Percentiles rank a stretch among this genome's conserved stretches.
Conservation (phyloP, 768 basidiomycete species). For the Mycena galopus region DNA sequence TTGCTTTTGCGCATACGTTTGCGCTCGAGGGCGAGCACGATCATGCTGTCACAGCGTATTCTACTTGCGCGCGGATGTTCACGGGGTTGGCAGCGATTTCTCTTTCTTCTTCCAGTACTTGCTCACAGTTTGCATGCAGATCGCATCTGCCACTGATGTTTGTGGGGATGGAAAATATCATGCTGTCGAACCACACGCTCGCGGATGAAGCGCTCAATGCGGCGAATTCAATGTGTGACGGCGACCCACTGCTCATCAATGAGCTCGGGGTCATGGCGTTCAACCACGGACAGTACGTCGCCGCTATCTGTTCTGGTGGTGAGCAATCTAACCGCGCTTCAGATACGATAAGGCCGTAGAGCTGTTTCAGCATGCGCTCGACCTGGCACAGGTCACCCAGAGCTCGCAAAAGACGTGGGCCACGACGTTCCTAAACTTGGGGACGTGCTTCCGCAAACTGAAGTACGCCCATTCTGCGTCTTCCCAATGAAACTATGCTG, state of each 20-base stretch:
- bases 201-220: conserved; percentile 93
- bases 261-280: conserved; percentile 95
- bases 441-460: conserved; percentile 87
- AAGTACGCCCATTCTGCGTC: conserved; percentile 60
- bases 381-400: conserved; percentile 88
- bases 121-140: conserved; percentile 53
- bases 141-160: conserved; percentile 95
- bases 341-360: conserved; percentile 82
- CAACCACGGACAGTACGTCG: conserved; percentile 82
- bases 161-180: conserved; percentile 98
- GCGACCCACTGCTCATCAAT: conserved; percentile 91
- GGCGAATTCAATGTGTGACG: conserved; percentile 83
- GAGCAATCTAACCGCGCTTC: not conserved
- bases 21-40: conserved; percentile 98
- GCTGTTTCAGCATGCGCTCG: conserved; percentile 81
- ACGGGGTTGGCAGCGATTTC: conserved; percentile 75
- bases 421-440: conserved; percentile 92
- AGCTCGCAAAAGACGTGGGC: conserved; percentile 89
- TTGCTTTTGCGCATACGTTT: conserved; percentile 98
- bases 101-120: not conserved
- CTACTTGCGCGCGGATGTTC: conserved; percentile 95
- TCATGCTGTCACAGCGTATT: conserved; percentile 98
- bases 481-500: not conserved
- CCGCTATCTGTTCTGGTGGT: not conserved
- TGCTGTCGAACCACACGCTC: conserved; percentile 81